Conservation (phyloP, 805 yeast species). For the Wickerhamiella domercqiae region DNA sequence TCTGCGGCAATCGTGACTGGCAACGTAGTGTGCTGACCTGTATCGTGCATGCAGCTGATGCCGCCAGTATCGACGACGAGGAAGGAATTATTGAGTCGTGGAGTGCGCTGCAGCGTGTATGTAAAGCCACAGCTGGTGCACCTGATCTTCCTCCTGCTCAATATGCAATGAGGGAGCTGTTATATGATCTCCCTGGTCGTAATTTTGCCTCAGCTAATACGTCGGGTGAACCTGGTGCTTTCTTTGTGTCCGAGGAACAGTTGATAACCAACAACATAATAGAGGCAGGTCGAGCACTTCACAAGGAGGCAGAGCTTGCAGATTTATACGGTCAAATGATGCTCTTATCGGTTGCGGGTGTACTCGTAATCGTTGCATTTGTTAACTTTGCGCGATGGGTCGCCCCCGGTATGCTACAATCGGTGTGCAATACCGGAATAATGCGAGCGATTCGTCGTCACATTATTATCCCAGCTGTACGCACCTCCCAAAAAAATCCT, state of each 20-base stretch:
- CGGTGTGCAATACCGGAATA: background rate
- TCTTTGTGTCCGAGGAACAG: background rate
- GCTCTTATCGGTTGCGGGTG: slow-evolving; percentile 4
- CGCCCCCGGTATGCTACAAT: background rate
- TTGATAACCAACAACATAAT: background rate
- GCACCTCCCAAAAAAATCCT: no score
- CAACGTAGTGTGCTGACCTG: background rate
- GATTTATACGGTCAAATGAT: slow-evolving; percentile 5
- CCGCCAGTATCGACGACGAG: background rate
- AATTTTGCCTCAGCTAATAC: background rate
- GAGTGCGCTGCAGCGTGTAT: background rate
- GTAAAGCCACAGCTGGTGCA: background rate
- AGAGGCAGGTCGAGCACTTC: background rate
- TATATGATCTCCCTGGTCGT: background rate
- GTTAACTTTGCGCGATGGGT: slow-evolving; percentile 7
- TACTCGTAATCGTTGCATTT: slow-evolving; percentile 4
- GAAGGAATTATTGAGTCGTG: background rate
- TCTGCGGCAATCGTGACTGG: background rate
- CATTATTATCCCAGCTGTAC: slow-evolving; percentile 4
- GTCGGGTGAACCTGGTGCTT: background rate
- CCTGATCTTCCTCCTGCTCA: background rate
- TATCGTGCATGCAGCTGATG: background rate
- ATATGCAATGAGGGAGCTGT: background rate
- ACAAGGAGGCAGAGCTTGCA: background rate
- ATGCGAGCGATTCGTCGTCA: slow-evolving; percentile 2